Percentiles rank a stretch among this genome's conserved stretches.
Conservation (phyloP, 148 eudicot genomes). For the Pharnaceum exiguum region DNA sequence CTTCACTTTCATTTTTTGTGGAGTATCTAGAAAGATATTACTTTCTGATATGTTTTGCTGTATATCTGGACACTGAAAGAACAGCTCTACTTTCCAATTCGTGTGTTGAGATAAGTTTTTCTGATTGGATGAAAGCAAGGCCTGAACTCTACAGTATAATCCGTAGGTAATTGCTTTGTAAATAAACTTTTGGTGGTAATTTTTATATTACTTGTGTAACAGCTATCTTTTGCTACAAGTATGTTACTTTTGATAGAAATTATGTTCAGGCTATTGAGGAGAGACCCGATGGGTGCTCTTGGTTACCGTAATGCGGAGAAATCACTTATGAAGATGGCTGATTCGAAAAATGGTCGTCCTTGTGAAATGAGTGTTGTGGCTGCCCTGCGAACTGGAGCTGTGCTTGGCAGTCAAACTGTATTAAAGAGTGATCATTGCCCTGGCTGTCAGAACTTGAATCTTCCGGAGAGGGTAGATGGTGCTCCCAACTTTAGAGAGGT, state of each 20-base stretch:
- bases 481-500: conserved; percentile 98
- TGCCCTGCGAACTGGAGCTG: conserved; percentile 80
- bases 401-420: conserved; percentile 94
- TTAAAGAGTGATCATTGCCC: conserved; percentile 95
- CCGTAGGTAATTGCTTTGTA: conserved; percentile 57
- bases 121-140: conserved; percentile 95
- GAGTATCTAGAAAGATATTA: conserved; percentile 98
- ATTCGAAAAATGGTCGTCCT: conserved; percentile 73
- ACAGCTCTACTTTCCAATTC: conserved; percentile 41
- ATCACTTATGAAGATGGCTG: conserved; percentile 40
- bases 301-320: conserved; percentile 60
- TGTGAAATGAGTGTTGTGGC: conserved; percentile 83
- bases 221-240: background rate
- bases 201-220: conserved; percentile 4
- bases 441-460: conserved; percentile 75
- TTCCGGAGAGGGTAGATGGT: conserved; percentile 91
- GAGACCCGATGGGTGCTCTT: conserved; percentile 98
- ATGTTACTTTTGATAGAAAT: conserved; percentile 10
- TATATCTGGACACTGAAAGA: conserved; percentile 87
- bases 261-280: conserved; percentile 67
- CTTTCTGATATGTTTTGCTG: conserved; percentile 89
- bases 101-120: conserved; percentile 55
- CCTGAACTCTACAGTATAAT: conserved; percentile 92
- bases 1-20: conserved; percentile 87
- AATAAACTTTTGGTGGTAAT: background rate